Conservation (phyloP, 2,329 filamentous ascomycete species). For the Trichothecium roseum region DNA sequence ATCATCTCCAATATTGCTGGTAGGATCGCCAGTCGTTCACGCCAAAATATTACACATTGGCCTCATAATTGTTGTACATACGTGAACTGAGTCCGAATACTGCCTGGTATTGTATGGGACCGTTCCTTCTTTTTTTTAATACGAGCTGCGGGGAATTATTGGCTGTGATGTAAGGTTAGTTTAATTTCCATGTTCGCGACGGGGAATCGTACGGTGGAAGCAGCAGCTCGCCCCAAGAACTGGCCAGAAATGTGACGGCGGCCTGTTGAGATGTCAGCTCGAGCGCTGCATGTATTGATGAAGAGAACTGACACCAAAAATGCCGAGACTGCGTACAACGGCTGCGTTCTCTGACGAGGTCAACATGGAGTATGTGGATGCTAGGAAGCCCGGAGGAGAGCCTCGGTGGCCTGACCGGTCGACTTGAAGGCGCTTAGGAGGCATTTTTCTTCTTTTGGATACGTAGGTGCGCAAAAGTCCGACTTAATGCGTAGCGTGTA, state of each 20-base stretch:
- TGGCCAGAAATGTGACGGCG: conserved; percentile 56
- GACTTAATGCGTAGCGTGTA: neutral
- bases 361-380: conserved; percentile 48
- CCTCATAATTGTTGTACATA: too few species aligned
- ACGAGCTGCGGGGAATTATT: too few species aligned
- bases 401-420: conserved; percentile 32
- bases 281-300: neutral
- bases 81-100: too few species aligned
- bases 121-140: too few species aligned
- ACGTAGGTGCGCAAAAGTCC: neutral
- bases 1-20: too few species aligned
- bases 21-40: too few species aligned
- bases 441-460: conserved; percentile 25
- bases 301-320: conserved; percentile 52
- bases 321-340: conserved; percentile 54
- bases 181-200: too few species aligned
- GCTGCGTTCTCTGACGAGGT: conserved; percentile 59
- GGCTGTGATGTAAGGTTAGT: too few species aligned
- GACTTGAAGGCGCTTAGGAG: conserved; percentile 49
- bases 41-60: too few species aligned
- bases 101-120: too few species aligned
- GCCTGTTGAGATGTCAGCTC: conserved; percentile 27
- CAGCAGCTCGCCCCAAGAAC: conserved; percentile 56
- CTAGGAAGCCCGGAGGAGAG: conserved; percentile 40
- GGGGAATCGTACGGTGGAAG: conserved; percentile 46